A percentile compares a stretch with the other conserved stretches of the same genome.
Evolutionary conservation across 2,329 filamentous ascomycete genomes (phyloP).

Genomic region (Raffaelea ambrosiae): DNA sequence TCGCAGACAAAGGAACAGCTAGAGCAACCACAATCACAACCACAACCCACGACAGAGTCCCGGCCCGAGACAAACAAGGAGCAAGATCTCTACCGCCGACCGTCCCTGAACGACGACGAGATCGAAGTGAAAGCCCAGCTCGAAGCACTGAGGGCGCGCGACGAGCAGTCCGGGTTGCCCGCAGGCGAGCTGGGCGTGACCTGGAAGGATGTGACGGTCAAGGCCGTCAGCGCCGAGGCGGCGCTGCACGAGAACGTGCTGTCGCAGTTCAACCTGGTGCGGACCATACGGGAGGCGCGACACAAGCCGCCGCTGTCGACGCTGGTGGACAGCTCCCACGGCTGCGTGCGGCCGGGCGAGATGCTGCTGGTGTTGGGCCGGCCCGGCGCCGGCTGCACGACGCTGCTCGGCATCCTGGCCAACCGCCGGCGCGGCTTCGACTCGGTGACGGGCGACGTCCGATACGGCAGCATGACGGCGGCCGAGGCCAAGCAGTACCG

Average conservation of each 20-base stretch:
- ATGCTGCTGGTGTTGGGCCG: slow-evolving; percentile 50
- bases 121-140: too few relatives aligned
- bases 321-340: slow-evolving; percentile 54
- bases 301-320: slow-evolving; percentile 52
- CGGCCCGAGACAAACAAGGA: too few relatives aligned
- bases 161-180: slow-evolving; percentile 3
- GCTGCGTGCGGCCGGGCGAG: slow-evolving; percentile 45
- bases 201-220: slow-evolving; percentile 56
- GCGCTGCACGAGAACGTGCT: slow-evolving; percentile 58
- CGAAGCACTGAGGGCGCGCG: background rate
- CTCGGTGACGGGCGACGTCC: slow-evolving; percentile 54
- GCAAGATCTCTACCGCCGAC: too few relatives aligned
- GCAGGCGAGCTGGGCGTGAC: slow-evolving; percentile 45
- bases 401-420: slow-evolving; percentile 53
- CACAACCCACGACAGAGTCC: too few relatives aligned
- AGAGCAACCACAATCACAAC: too few relatives aligned
- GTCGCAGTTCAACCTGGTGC: slow-evolving; percentile 48
- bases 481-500: slow-evolving; percentile 31
- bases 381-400: slow-evolving; percentile 50
- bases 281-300: slow-evolving; percentile 42
- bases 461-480: slow-evolving; percentile 44
- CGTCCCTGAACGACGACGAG: too few relatives aligned
- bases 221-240: slow-evolving; percentile 51
- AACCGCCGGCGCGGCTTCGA: slow-evolving; percentile 62
- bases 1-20: too few relatives aligned